Conservation (phyloP, 164 flowering plant species). For the Saururus chinensis region DNA sequence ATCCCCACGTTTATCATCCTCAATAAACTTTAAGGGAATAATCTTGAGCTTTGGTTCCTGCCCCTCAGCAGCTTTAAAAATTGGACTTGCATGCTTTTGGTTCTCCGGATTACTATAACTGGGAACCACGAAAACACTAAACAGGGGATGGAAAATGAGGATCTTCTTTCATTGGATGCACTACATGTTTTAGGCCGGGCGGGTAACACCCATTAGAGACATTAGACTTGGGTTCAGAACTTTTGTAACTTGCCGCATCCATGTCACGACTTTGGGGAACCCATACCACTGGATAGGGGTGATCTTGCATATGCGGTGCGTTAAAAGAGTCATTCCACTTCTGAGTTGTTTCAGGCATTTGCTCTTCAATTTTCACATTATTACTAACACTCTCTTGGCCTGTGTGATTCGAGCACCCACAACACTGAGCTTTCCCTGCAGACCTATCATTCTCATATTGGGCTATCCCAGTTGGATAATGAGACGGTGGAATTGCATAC, state of each 20-base stretch:
- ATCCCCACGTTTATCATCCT: constrained; percentile 1
- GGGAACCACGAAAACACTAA: constrained; percentile 50
- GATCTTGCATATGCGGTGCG: constrained; percentile 3
- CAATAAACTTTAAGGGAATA: constrained; percentile 14
- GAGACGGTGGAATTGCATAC: constrained; percentile 23
- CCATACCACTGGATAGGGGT: constrained; percentile 40
- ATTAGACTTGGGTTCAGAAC: constrained; percentile 3
- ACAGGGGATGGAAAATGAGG: constrained; percentile 26
- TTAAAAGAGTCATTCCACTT: constrained; percentile 11
- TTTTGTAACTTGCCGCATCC: constrained; percentile 5
- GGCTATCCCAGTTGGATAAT: constrained; percentile 28
- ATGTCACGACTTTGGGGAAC: constrained; percentile 30
- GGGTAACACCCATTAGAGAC: constrained; percentile 23
- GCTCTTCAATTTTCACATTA: constrained; percentile 47
- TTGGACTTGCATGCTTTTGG: constrained; percentile 6
- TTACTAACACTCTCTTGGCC: constrained; percentile 10
- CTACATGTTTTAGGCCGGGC: constrained; percentile 9
- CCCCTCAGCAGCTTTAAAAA: constrained; percentile 7
- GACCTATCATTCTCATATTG: constrained; percentile 35
- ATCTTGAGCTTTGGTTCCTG: constrained; percentile 8
- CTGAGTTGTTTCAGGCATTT: constrained; percentile 24
- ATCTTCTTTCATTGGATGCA: constrained; percentile 7
- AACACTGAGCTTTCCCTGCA: constrained; percentile 20
- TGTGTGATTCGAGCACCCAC: constrained; percentile 44
- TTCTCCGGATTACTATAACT: constrained; percentile 13